phyloP scores from a whole-genome alignment of 2,329 filamentous ascomycete genomes.

The Lachnellula arida region DNA sequence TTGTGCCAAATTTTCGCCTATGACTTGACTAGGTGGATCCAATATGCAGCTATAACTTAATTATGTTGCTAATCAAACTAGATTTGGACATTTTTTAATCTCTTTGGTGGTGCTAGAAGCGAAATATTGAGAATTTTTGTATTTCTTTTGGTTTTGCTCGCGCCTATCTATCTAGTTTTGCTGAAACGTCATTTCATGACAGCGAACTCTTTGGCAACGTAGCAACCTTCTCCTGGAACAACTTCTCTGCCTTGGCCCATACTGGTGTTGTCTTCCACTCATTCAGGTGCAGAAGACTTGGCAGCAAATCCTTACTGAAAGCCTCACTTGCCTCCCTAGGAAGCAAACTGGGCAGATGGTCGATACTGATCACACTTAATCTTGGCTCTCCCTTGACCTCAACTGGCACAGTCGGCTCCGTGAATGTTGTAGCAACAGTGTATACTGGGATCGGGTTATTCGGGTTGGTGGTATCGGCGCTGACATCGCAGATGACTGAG shows the following conservation, averaged over 20 bases:
- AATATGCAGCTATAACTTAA: no score
- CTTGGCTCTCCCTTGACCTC: constrained; percentile 48
- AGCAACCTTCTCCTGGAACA: constrained; percentile 78
- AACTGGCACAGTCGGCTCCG: constrained; percentile 78
- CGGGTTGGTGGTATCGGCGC: constrained; percentile 68
- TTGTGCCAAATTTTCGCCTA: background rate
- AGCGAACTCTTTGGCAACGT: constrained; percentile 48
- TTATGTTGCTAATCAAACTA: no score
- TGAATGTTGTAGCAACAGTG: constrained; percentile 78
- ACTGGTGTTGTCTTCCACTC: constrained; percentile 67
- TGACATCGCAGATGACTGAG: constrained; percentile 75
- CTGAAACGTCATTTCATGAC: background rate
- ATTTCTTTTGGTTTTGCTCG: background rate
- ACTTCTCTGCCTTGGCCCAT: constrained; percentile 80
- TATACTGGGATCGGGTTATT: constrained; percentile 72
- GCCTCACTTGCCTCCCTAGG: constrained; percentile 83
- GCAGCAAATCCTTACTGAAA: constrained; percentile 74
- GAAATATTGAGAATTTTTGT: background rate
- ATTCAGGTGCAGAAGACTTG: constrained; percentile 72
- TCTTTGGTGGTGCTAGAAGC: no score
- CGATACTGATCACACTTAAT: constrained; percentile 81
- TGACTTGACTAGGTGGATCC: background rate
- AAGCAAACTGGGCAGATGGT: constrained; percentile 78
- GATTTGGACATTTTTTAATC: no score
- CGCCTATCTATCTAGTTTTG: background rate